These are phyloP conservation scores for Pythium aristosporum DNA, from an alignment of 352 stramenopile species.

Conservation along the genomic window DNA sequence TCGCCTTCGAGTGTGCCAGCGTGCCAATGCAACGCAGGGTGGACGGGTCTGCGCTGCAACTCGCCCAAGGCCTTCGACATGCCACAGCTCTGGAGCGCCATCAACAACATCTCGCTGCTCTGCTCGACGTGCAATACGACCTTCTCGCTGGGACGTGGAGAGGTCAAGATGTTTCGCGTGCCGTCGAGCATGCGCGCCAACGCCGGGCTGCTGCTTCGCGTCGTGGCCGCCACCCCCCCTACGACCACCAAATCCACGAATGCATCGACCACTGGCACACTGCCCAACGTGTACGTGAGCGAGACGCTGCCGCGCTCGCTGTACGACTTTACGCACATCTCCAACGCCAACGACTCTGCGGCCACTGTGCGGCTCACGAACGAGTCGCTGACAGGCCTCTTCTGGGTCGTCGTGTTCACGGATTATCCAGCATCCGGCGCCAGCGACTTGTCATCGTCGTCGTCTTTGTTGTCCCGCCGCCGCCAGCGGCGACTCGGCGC, in stretches of 20 bases:
- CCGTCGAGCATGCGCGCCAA: conserved; percentile 54
- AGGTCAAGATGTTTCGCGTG: conserved; percentile 66
- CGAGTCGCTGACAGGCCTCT: conserved; percentile 57
- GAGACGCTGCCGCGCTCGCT: conserved; percentile 66
- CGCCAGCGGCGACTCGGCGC: background rate
- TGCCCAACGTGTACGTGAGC: conserved; percentile 69
- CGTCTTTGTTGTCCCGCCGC: background rate
- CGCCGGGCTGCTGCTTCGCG: conserved; percentile 39
- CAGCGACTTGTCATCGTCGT: background rate
- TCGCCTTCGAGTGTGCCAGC: conserved; percentile 15
- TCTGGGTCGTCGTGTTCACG: conserved; percentile 76
- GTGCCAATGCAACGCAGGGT: conserved; percentile 62
- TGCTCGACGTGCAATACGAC: conserved; percentile 49
- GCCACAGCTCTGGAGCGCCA: conserved; percentile 54
- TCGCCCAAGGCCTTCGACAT: conserved; percentile 55
- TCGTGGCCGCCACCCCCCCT: background rate
- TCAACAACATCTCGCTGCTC: conserved; percentile 47
- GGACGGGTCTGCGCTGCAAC: conserved; percentile 60
- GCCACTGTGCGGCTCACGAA: conserved; percentile 45
- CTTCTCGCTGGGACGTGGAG: conserved; percentile 46
- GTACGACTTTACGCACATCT: conserved; percentile 76
- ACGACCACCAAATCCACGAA: conserved; percentile 8
- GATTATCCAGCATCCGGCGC: conserved; percentile 35
- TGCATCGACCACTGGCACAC: conserved; percentile 13
- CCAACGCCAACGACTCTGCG: conserved; percentile 25